These are phyloP conservation scores for Leccinum pseudoinsigne DNA, from an alignment of 1,284 basidiomycete species.

Conservation along the genomic window DNA sequence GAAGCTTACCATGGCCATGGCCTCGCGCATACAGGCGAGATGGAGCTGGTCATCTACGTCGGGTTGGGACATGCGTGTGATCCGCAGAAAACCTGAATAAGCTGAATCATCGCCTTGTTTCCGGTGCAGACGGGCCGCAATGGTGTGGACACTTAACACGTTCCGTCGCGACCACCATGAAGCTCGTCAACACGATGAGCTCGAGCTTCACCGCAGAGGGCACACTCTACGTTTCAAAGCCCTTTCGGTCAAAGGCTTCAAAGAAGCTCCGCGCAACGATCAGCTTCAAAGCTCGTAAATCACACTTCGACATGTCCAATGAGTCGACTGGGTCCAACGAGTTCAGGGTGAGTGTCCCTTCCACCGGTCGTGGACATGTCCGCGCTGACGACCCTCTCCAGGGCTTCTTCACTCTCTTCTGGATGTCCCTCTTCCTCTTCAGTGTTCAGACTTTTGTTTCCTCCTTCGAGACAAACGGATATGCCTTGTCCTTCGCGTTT, in stretches of 20 bases:
- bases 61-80: conserved; percentile 7
- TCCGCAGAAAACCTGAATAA: conserved; percentile 4
- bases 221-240: conserved; percentile 72
- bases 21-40: conserved; percentile 51
- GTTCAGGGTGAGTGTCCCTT: conserved; percentile 70
- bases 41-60: conserved; percentile 23
- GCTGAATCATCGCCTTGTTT: conserved; percentile 9
- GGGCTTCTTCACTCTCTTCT: conserved; percentile 95
- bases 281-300: conserved; percentile 82
- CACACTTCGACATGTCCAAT: conserved; percentile 83
- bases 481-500: conserved; percentile 80
- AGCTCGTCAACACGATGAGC: conserved; percentile 18
- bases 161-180: conserved; percentile 19
- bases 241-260: conserved; percentile 62
- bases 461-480: conserved; percentile 76
- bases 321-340: conserved; percentile 73
- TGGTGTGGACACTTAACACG: not conserved
- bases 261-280: conserved; percentile 76
- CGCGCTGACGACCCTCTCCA: conserved; percentile 28
- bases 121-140: conserved; percentile 6
- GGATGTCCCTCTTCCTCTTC: conserved; percentile 84
- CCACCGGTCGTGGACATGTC: not conserved
- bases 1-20: conserved; percentile 50
- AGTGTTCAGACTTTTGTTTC: conserved; percentile 76
- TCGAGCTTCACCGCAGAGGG: conserved; percentile 59